Evolutionary conservation across 805 yeast genomes (phyloP).

Genomic region (Starmerella cellae): DNA sequence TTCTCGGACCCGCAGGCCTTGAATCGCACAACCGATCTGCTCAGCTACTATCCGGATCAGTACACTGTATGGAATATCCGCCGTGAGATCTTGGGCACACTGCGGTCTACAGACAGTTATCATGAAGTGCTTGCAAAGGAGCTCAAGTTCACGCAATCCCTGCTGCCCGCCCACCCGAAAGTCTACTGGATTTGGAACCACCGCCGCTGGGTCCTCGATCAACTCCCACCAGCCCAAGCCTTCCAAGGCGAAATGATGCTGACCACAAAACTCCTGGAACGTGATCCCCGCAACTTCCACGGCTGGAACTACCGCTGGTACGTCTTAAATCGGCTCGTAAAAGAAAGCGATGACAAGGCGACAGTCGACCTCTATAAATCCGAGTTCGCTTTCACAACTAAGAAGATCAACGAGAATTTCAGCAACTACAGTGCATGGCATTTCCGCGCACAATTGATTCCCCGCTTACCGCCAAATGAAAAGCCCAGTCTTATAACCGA

Average conservation of each 20-base stretch:
- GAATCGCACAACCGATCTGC: slow-evolving; percentile 41
- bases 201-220: slow-evolving; percentile 62
- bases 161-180: slow-evolving; percentile 60
- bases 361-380: slow-evolving; percentile 20
- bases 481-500: slow-evolving; percentile 37
- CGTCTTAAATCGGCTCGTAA: slow-evolving; percentile 33
- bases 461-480: slow-evolving; percentile 34
- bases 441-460: slow-evolving; percentile 60
- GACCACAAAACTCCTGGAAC: slow-evolving; percentile 50
- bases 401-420: slow-evolving; percentile 65
- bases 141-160: slow-evolving; percentile 43
- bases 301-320: slow-evolving; percentile 91
- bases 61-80: slow-evolving; percentile 86
- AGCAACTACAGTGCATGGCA: slow-evolving; percentile 97
- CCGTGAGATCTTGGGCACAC: slow-evolving; percentile 44
- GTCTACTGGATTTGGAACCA: slow-evolving; percentile 97
- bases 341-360: slow-evolving; percentile 25
- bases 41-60: slow-evolving; percentile 67
- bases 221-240: slow-evolving; percentile 28
- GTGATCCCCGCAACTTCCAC: slow-evolving; percentile 78
- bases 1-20: slow-evolving; percentile 30
- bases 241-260: slow-evolving; percentile 63
- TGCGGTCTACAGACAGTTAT: not conserved
- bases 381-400: slow-evolving; percentile 68
- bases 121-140: slow-evolving; percentile 38